phyloP scores from a whole-genome alignment of 352 stramenopile species.

The Globisporangium cystogenes region DNA sequence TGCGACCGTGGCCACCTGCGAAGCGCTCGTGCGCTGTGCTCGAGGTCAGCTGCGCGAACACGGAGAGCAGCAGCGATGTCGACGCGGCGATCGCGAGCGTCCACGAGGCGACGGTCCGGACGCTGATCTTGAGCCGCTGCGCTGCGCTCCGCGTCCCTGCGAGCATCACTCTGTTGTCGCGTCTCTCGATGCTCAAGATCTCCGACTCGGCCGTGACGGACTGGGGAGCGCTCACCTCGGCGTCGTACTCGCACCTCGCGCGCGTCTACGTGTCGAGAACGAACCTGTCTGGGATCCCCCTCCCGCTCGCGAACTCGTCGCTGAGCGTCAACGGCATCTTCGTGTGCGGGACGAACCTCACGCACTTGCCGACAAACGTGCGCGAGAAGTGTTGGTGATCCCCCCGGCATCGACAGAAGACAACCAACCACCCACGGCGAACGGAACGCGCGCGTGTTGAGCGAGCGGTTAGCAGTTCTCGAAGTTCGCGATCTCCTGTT shows the following conservation, averaged over 20 bases:
- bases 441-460: neutral
- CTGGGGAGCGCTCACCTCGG: constrained; percentile 8
- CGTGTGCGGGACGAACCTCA: constrained; percentile 12
- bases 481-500: constrained; percentile 36
- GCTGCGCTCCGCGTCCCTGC: constrained; percentile 1
- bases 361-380: constrained; percentile 1
- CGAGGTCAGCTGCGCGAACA: constrained; percentile 7
- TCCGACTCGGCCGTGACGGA: constrained; percentile 5
- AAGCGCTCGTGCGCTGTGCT: constrained; percentile 8
- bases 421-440: neutral
- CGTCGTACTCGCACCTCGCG: constrained; percentile 3
- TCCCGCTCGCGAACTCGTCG: constrained; percentile 2
- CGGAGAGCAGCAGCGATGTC: neutral
- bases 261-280: constrained; percentile 5
- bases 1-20: constrained; percentile 1
- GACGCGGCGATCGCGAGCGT: neutral
- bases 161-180: constrained; percentile 1
- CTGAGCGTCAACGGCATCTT: constrained; percentile 1
- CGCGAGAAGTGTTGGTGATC: constrained; percentile 9
- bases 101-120: neutral
- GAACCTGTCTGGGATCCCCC: constrained; percentile 10
- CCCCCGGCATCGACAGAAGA: neutral
- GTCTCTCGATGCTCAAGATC: constrained; percentile 9
- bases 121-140: constrained; percentile 10
- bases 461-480: constrained; percentile 25